These are phyloP conservation scores for Amanita pseudoporphyria DNA, from an alignment of 768 basidiomycete species.

Conservation along the genomic window DNA sequence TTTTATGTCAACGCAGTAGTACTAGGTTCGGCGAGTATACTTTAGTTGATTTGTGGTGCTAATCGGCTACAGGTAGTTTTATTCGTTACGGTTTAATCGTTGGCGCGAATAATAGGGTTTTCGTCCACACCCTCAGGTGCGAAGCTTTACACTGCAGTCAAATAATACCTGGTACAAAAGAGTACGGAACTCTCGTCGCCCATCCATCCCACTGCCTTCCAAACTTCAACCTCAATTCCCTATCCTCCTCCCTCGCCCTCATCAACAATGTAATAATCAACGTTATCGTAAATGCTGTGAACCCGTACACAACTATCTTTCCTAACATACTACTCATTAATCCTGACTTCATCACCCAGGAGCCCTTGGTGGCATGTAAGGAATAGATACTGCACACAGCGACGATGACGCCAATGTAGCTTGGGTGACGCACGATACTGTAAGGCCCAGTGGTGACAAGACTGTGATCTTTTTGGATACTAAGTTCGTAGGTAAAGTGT, in stretches of 20 bases:
- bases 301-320: conserved; percentile 17
- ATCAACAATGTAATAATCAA: conserved; percentile 16
- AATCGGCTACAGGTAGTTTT: conserved; percentile 7
- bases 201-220: conserved; percentile 23
- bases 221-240: conserved; percentile 22
- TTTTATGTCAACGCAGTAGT: conserved; percentile 76
- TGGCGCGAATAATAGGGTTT: background rate
- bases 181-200: conserved; percentile 23
- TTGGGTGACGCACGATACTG: conserved; percentile 21
- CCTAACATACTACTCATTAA: conserved; percentile 17
- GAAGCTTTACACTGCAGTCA: background rate
- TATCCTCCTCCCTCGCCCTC: conserved; percentile 25
- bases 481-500: conserved; percentile 21
- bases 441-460: conserved; percentile 20
- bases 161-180: conserved; percentile 23
- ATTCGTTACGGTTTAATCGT: background rate
- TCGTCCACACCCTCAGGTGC: too few relatives aligned
- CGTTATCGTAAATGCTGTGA: conserved; percentile 16
- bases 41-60: conserved; percentile 8
- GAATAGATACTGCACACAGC: conserved; percentile 19
- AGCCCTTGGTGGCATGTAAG: conserved; percentile 17
- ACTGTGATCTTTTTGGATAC: conserved; percentile 20
- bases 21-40: too few relatives aligned
- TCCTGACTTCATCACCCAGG: conserved; percentile 26
- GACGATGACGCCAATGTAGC: conserved; percentile 21